Evolutionary conservation across 1,284 basidiomycete genomes (phyloP).

Genomic region (Tilletia walkeri): DNA sequence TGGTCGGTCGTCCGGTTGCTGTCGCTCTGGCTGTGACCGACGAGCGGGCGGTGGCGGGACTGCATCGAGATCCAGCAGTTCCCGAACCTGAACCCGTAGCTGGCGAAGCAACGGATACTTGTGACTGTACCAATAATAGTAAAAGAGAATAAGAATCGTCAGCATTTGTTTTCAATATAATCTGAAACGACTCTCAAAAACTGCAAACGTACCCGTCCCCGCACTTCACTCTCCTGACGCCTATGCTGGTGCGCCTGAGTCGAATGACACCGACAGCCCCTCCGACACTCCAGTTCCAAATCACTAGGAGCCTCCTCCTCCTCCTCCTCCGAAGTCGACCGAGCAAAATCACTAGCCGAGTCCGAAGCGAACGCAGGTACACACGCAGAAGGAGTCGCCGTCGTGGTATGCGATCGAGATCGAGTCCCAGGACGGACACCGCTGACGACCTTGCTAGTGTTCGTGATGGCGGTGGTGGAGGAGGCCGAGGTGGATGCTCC

Average conservation of each 20-base stretch:
- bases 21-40: background rate
- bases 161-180: no score
- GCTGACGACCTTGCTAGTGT: no score
- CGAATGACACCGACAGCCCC: no score
- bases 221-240: background rate
- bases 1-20: background rate
- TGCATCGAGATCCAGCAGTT: conserved; percentile 1
- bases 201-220: background rate
- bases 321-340: conserved; percentile 12
- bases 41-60: background rate
- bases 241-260: background rate
- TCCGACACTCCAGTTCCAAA: background rate
- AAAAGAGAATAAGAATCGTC: background rate
- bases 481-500: no score
- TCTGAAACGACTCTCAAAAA: no score
- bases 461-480: no score
- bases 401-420: conserved; percentile 9
- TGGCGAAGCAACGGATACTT: background rate
- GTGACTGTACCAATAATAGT: no score
- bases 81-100: background rate
- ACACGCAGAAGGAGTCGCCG: background rate
- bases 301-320: conserved; percentile 3
- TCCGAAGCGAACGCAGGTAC: background rate
- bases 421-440: background rate
- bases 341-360: conserved; percentile 13